Conservation (phyloP, 169 alveolate species). For the Plasmodium sp. region DNA sequence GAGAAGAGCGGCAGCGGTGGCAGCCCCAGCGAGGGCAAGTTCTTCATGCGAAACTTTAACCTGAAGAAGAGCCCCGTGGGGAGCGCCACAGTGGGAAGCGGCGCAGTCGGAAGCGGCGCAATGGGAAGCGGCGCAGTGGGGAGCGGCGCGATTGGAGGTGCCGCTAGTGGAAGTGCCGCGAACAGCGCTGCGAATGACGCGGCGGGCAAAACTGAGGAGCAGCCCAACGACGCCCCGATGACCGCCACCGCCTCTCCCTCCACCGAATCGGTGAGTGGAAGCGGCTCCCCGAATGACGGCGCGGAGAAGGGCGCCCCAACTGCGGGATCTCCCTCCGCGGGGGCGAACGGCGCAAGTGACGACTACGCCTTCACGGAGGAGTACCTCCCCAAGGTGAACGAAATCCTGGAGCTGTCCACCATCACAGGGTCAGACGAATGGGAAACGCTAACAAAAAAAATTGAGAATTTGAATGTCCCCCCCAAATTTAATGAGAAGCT, state of each 20-base stretch:
- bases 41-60: conserved; percentile 10
- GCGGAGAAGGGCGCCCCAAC: not conserved
- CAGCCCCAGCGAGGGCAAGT: conserved; percentile 4
- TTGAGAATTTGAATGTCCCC: conserved; percentile 49
- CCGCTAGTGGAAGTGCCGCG: not conserved
- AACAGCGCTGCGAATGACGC: not conserved
- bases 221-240: not conserved
- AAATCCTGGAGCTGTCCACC: conserved; percentile 53
- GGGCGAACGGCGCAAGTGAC: not conserved
- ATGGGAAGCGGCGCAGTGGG: not conserved
- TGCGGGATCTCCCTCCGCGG: not conserved
- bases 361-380: conserved; percentile 39
- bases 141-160: not conserved
- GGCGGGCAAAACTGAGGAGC: not conserved
- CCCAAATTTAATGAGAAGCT: conserved; percentile 51
- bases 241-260: not conserved
- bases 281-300: not conserved
- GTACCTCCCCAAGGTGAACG: conserved; percentile 60
- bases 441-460: conserved; percentile 56
- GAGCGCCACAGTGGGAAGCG: not conserved
- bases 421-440: conserved; percentile 1
- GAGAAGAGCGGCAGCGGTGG: not conserved
- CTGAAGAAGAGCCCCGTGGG: not conserved
- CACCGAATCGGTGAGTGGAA: not conserved
- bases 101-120: too few relatives aligned